A percentile compares a stretch with the other conserved stretches of the same genome.
Evolutionary conservation across 306 rosid species (phyloP).

Genomic region (Glycine soja): DNA sequence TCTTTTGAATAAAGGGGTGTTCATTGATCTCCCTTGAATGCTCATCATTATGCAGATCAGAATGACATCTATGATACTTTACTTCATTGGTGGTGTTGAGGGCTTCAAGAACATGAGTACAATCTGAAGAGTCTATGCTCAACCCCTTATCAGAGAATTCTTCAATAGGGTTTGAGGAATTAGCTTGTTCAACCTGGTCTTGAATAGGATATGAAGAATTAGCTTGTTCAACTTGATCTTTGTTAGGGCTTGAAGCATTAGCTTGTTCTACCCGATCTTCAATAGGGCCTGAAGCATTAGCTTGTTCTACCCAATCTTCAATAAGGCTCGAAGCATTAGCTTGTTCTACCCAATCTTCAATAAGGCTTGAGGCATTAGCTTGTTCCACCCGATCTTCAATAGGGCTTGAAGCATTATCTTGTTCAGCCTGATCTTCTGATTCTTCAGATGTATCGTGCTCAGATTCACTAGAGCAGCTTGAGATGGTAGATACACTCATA

Average conservation of each 20-base stretch:
- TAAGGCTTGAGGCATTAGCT: conserved; percentile 38
- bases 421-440: conserved; percentile 41
- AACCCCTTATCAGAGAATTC: conserved; percentile 45
- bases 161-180: conserved; percentile 41
- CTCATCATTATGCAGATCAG: conserved; percentile 33
- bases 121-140: conserved; percentile 44
- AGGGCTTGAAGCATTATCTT: conserved; percentile 30
- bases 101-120: conserved; percentile 31
- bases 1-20: conserved; percentile 33
- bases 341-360: conserved; percentile 39
- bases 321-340: conserved; percentile 32
- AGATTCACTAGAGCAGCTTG: conserved; percentile 51
- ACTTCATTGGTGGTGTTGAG: conserved; percentile 30
- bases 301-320: conserved; percentile 27
- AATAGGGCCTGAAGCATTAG: conserved; percentile 33
- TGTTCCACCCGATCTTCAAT: conserved; percentile 37
- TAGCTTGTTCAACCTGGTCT: conserved; percentile 41
- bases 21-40: conserved; percentile 35
- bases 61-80: conserved; percentile 41
- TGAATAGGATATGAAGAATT: conserved; percentile 39
- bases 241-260: conserved; percentile 33
- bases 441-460: conserved; percentile 51
- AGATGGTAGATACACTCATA: conserved; percentile 39
- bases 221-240: conserved; percentile 40
- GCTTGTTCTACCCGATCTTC: conserved; percentile 39